A percentile compares a stretch with the other conserved stretches of the same genome.
phyloP scores from a whole-genome alignment of 192 early-diverging fungal species.

The Coemansia sp. region DNA sequence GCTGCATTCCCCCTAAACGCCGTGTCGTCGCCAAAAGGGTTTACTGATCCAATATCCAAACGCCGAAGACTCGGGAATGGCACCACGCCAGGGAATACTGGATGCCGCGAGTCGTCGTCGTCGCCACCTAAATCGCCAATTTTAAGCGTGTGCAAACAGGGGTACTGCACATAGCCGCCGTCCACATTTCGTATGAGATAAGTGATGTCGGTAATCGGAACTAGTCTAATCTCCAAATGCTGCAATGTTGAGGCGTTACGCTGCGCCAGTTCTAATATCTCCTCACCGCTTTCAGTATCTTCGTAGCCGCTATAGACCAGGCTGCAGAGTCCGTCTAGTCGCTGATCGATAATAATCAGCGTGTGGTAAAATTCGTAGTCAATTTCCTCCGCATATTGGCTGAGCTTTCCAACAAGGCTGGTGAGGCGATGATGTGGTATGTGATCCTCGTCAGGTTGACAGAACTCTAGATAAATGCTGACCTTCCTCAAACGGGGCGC shows the following conservation, averaged over 20 bases:
- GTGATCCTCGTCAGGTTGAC: no score
- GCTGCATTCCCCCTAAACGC: neutral
- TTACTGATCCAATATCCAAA: neutral
- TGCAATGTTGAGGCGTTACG: neutral
- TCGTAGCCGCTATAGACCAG: neutral
- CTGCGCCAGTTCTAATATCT: neutral
- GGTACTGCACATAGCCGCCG: neutral
- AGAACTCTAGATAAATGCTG: neutral
- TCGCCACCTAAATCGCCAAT: neutral
- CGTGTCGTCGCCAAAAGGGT: neutral
- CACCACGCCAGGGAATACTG: neutral
- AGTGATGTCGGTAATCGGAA: neutral
- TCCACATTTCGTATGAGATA: neutral
- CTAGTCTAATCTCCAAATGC: neutral
- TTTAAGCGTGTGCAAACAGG: neutral
- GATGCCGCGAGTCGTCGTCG: neutral
- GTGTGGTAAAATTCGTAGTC: neutral
- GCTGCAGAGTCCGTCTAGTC: neutral
- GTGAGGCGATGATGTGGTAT: neutral
- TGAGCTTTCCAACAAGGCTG: neutral
- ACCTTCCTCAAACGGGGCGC: neutral
- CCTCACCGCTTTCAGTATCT: neutral
- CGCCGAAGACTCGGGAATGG: neutral
- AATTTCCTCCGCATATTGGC: neutral
- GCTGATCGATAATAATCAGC: neutral